Base-by-base conservation (phyloP, 495 filamentous ascomycete species). In the Hypoxylon crocopeplum region DNA sequence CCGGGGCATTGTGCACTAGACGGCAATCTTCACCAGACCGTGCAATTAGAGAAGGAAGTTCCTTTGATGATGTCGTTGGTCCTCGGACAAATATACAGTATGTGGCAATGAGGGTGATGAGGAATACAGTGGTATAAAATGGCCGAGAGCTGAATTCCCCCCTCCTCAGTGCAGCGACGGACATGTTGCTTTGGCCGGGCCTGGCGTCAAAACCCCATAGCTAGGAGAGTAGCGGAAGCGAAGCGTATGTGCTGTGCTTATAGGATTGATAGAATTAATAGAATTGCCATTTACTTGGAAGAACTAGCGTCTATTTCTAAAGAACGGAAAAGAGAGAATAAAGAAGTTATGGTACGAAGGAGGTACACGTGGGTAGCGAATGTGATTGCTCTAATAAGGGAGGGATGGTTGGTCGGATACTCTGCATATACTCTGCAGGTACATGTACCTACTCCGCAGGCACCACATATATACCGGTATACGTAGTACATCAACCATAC, bases 1-100 rank as follows among this genome's bases (percentile, higher is more conserved):
- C 85, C 52, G 76, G 64, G 34, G 85, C 87, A 36, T 82, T 68
- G 67, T 94, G 92, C 45, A 98, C 91, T 4, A 87, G 73, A 32
- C 87, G 90, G 64, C 95, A 99, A 80, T 97, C 78, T 38, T 67
- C 50, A 8, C 64, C 51, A 12, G 61, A 62, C 42, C 67, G 40
- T 13, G 19, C 49, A 7, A 38, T 38, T 5, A 56, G 44, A 21
- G 53, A 22, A 12, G 53, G 45, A 19, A 17, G 15, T 13, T 46
- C 38, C 20, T 34, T 22, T 21, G 53, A 44, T 15, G 24, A 45
- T 24, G 33, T 11, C 17, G 41, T 16, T 19, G 55, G 34, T 8
- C 56, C 56, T 3, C 51, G 60, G 13, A 67, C 37, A 25, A 73
- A 56, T 21, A 75, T 51, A 2, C 73, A 62, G 30, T 68, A 74